A percentile compares a stretch with the other conserved stretches of the same genome.
Conservation (phyloP, 495 filamentous ascomycete genomes). For the Penicillium robsamsonii region DNA sequence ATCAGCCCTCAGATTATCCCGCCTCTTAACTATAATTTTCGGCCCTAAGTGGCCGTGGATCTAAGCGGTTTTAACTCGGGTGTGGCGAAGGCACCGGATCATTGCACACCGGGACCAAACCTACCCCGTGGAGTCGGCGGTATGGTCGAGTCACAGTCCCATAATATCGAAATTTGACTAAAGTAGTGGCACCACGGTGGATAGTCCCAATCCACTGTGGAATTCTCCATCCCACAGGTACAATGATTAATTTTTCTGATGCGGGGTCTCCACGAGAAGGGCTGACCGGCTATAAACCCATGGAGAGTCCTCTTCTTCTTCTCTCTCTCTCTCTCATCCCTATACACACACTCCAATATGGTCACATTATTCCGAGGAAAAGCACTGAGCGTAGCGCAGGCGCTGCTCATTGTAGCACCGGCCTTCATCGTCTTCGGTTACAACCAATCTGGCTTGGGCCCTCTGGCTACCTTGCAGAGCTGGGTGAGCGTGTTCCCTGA, state of each 20-base stretch:
- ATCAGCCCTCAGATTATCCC: not conserved
- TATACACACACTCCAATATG: not conserved
- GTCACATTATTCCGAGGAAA: conserved; percentile 13
- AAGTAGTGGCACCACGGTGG: not conserved
- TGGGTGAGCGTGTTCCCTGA: conserved; percentile 33
- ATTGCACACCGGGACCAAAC: conserved; percentile 1
- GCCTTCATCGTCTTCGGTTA: conserved; percentile 36
- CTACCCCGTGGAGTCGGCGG: conserved; percentile 12
- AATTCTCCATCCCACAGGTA: conserved; percentile 1
- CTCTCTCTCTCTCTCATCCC: not conserved
- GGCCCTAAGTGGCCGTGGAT: not conserved
- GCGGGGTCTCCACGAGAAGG: conserved; percentile 12
- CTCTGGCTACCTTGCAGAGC: conserved; percentile 27
- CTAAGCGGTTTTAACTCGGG: conserved; percentile 1
- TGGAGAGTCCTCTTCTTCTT: not conserved
- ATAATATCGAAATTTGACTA: not conserved
- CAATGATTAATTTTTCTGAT: not conserved
- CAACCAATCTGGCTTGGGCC: conserved; percentile 31
- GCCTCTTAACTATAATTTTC: not conserved
- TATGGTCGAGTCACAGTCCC: conserved; percentile 7
- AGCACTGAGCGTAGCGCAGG: conserved; percentile 26
- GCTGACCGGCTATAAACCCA: conserved; percentile 3
- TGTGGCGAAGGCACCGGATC: conserved; percentile 5
- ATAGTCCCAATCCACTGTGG: conserved; percentile 2
- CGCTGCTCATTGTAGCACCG: conserved; percentile 35